Base-by-base conservation (phyloP, 495 filamentous ascomycete species). In the Penicillium malachiteum region DNA sequence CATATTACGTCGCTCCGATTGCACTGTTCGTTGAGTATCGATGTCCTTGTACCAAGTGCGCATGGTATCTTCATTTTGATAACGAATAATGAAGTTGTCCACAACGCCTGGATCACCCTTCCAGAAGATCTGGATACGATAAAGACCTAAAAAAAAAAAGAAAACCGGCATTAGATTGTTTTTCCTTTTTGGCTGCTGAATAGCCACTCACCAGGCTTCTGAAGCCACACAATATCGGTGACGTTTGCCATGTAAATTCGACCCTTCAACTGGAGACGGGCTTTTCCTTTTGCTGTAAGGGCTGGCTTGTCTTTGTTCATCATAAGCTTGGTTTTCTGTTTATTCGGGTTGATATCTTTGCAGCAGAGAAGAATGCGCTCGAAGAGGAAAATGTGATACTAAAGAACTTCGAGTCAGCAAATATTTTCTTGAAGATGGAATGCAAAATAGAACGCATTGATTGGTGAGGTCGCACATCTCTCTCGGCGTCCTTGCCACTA, bases 181-280 rank as follows among this genome's bases (percentile, higher is more conserved):
- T 52, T 9, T 31, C 13, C 1, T 16, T 5, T 41, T 57, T 5
- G 17, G 32, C 6, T 9, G 38, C 12, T 10, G 1, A 16, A 44
- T 37, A 35, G 11, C 58, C 72, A 63, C 63, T 48, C 85, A 96
- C 92, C 92, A 65, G 88, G 87, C 69, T 90, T 96, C 50, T 84
- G 81, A 33, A 92, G 75, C 14, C 88, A 90, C 5, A 96, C 76
- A 21, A 96, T 88, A 64, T 97, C 92, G 7, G 94, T 98, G 42
- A 98, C 93, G 66, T 98, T 98, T 52, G 93, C 92, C 93, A 98
- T 97, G 72, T 97, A 97, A 63, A 98, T 98, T 17, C 94, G 84
- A 21, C 94, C 94, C 73, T 97, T 98, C 33, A 98, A 80, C 67
- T 96, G 92, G 46, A 98, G 77, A 67, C 89, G 92, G 34, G 87